These are phyloP conservation scores for carrot (Daucus carota) DNA, from an alignment of 129 eudicot genomes.

Conservation along the genomic window DNA sequence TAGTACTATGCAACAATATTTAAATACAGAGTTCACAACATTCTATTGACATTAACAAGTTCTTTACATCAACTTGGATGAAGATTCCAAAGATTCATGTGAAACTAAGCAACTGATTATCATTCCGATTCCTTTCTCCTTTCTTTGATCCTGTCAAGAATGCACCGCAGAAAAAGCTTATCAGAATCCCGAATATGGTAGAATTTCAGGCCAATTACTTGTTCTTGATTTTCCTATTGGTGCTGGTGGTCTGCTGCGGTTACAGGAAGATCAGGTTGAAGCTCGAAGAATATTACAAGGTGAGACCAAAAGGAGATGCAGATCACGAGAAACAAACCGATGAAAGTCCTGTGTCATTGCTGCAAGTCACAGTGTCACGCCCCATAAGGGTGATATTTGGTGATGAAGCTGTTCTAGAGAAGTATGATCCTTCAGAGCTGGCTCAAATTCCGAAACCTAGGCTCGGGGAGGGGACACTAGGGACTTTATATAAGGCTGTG, in stretches of 20 bases:
- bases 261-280: slow-evolving; percentile 18
- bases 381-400: slow-evolving; percentile 34
- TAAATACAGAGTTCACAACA: neutral
- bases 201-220: neutral
- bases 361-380: slow-evolving; percentile 34
- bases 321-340: slow-evolving; percentile 15
- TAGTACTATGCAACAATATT: neutral
- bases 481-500: slow-evolving; percentile 43
- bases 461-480: slow-evolving; percentile 41
- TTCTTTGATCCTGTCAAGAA: neutral
- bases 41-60: slow-evolving; percentile 6
- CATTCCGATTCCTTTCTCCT: neutral
- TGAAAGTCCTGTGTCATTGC: slow-evolving; percentile 33
- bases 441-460: slow-evolving; percentile 36
- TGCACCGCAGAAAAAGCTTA: neutral
- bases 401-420: slow-evolving; percentile 16
- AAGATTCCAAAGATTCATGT: slow-evolving; percentile 13
- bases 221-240: slow-evolving; percentile 5
- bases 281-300: slow-evolving; percentile 8
- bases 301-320: neutral
- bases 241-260: slow-evolving; percentile 15
- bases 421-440: slow-evolving; percentile 31
- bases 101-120: neutral
- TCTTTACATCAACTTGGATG: neutral
- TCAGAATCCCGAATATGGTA: neutral